Conservation (phyloP, 306 rosid genomes). For the Begonia loranthoides region DNA sequence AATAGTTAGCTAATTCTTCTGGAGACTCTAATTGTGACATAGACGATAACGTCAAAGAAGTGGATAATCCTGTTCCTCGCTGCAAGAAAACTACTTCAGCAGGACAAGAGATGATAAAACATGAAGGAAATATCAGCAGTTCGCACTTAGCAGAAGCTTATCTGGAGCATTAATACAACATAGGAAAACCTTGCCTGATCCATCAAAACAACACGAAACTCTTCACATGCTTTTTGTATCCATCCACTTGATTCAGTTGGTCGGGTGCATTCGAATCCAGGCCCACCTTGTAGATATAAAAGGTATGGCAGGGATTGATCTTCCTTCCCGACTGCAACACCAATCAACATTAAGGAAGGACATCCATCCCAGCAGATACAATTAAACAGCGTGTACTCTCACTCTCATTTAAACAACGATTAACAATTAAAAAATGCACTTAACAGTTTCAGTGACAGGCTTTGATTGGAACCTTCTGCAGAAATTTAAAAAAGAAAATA, state of each 20-base stretch:
- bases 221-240: conserved; percentile 78
- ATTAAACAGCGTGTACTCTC: no score
- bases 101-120: conserved; percentile 12
- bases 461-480: no score
- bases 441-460: no score
- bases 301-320: conserved; percentile 62
- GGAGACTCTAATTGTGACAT: conserved; percentile 66
- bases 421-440: no score
- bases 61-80: conserved; percentile 98
- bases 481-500: no score
- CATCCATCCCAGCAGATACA: no score
- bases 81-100: conserved; percentile 25
- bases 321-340: conserved; percentile 70
- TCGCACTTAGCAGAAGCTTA: neutral
- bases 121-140: conserved; percentile 1
- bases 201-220: conserved; percentile 74
- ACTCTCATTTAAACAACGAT: no score
- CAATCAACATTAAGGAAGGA: conserved; percentile 10
- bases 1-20: conserved; percentile 43
- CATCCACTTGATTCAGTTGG: conserved; percentile 89
- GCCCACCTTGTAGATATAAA: conserved; percentile 89
- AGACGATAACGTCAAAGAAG: conserved; percentile 76
- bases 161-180: conserved; percentile 1
- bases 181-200: conserved; percentile 67
- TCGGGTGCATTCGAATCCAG: conserved; percentile 70